These are phyloP conservation scores for Stachybotrys echinatus DNA, from an alignment of 2,329 filamentous ascomycete genomes.

Conservation along the genomic window DNA sequence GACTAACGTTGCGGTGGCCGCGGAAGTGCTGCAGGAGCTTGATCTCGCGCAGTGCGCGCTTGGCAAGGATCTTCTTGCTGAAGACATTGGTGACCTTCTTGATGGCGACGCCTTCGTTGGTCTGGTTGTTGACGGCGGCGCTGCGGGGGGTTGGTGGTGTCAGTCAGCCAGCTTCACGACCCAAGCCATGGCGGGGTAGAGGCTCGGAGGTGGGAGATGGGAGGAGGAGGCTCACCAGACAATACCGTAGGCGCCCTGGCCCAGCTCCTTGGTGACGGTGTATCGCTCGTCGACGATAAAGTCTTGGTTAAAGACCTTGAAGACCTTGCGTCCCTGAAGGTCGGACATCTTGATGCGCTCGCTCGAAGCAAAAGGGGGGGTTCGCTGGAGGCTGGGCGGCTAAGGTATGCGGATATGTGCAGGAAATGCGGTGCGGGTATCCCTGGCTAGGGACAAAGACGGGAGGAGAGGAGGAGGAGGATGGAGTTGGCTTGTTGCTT, in stretches of 20 bases:
- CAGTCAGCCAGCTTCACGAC: too few species aligned
- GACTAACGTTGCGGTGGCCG: conserved; percentile 74
- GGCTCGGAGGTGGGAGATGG: conserved; percentile 2
- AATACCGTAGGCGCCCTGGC: conserved; percentile 97
- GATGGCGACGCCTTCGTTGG: conserved; percentile 90
- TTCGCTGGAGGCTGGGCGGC: conserved; percentile 3
- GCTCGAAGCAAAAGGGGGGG: background rate
- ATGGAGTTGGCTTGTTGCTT: background rate
- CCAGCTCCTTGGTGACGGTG: conserved; percentile 96
- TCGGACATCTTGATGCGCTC: conserved; percentile 28
- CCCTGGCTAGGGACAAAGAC: background rate
- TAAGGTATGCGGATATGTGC: conserved; percentile 7
- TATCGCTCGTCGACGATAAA: conserved; percentile 98
- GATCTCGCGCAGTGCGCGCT: conserved; percentile 95
- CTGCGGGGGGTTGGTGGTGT: conserved; percentile 43
- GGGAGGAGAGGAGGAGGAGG: background rate
- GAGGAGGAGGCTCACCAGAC: conserved; percentile 67
- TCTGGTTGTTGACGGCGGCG: conserved; percentile 87
- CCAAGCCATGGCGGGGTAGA: conserved; percentile 19
- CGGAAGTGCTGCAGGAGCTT: conserved; percentile 98
- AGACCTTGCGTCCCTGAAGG: conserved; percentile 69
- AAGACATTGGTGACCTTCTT: conserved; percentile 99
- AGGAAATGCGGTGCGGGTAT: background rate
- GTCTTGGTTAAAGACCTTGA: conserved; percentile 99
- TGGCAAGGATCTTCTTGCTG: conserved; percentile 99